Evolutionary conservation across 306 rosid genomes (phyloP).

Genomic region (Carpinus viminea): DNA sequence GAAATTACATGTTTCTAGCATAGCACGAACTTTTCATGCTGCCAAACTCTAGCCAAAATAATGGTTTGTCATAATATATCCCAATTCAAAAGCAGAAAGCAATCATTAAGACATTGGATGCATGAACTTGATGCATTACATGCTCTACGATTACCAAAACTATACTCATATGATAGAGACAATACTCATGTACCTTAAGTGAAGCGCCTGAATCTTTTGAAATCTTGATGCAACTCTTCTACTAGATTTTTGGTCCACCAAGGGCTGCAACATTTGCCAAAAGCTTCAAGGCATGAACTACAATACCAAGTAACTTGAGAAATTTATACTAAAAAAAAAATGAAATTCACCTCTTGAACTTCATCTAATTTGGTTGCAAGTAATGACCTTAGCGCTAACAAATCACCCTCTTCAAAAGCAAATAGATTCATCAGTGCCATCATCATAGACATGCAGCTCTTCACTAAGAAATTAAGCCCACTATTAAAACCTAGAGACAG

Average conservation of each 20-base stretch:
- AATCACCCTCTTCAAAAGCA: constrained; percentile 69
- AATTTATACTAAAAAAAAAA: neutral
- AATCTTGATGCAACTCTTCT: constrained; percentile 58
- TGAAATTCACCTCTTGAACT: constrained; percentile 49
- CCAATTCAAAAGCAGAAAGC: neutral
- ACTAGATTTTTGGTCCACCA: constrained; percentile 22
- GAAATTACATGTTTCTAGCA: neutral
- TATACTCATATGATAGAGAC: constrained; percentile 6
- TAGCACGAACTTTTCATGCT: neutral
- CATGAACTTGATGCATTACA: neutral
- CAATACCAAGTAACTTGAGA: constrained; percentile 1
- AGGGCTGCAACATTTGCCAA: constrained; percentile 40
- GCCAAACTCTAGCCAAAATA: neutral
- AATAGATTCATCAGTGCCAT: constrained; percentile 56
- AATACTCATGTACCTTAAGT: constrained; percentile 45
- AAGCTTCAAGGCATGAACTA: constrained; percentile 22
- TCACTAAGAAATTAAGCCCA: constrained; percentile 70
- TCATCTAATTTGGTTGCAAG: constrained; percentile 34
- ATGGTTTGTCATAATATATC: neutral
- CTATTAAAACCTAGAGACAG: constrained; percentile 55
- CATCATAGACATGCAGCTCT: constrained; percentile 58
- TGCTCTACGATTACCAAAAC: neutral
- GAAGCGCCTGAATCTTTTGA: constrained; percentile 40
- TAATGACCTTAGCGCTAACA: constrained; percentile 46
- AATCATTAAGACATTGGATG: neutral